Conservation (phyloP, 2,329 filamentous ascomycete genomes). For the Alternaria brassicae region DNA sequence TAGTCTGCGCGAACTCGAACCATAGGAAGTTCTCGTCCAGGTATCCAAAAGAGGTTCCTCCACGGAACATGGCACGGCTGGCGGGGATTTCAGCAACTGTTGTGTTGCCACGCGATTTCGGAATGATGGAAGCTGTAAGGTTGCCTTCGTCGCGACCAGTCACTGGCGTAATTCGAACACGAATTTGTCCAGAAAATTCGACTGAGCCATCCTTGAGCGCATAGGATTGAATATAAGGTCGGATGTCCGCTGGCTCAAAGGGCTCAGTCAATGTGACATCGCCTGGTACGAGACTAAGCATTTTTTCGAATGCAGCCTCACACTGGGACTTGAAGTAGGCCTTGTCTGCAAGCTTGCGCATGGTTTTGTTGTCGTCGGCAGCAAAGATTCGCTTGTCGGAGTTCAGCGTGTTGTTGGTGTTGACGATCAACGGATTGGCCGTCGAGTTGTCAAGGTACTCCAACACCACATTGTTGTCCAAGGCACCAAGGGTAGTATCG, state of each 20-base stretch:
- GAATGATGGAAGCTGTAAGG: conserved; percentile 10
- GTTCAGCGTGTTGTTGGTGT: conserved; percentile 37
- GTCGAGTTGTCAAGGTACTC: conserved; percentile 44
- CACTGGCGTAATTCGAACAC: conserved; percentile 20
- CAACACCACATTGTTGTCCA: conserved; percentile 42
- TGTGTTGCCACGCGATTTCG: conserved; percentile 2
- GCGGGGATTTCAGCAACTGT: neutral
- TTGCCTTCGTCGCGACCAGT: conserved; percentile 10
- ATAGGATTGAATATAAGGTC: conserved; percentile 27
- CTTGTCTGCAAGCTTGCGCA: conserved; percentile 34
- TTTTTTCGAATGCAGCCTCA: conserved; percentile 24
- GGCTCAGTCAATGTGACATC: conserved; percentile 29
- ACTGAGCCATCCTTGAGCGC: conserved; percentile 19
- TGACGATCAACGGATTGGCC: conserved; percentile 35
- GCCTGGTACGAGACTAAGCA: conserved; percentile 32
- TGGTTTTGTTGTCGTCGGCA: conserved; percentile 42
- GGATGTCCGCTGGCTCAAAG: conserved; percentile 23
- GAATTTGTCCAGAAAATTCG: conserved; percentile 24
- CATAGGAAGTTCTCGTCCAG: conserved; percentile 9
- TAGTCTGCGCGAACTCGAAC: conserved; percentile 12
- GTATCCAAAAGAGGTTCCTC: conserved; percentile 12
- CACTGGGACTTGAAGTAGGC: conserved; percentile 29
- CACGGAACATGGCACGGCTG: neutral
- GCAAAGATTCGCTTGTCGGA: conserved; percentile 46
- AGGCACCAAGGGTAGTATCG: conserved; percentile 31